Conservation (phyloP, 352 stramenopile genomes). For the Phytophthora europaea region DNA sequence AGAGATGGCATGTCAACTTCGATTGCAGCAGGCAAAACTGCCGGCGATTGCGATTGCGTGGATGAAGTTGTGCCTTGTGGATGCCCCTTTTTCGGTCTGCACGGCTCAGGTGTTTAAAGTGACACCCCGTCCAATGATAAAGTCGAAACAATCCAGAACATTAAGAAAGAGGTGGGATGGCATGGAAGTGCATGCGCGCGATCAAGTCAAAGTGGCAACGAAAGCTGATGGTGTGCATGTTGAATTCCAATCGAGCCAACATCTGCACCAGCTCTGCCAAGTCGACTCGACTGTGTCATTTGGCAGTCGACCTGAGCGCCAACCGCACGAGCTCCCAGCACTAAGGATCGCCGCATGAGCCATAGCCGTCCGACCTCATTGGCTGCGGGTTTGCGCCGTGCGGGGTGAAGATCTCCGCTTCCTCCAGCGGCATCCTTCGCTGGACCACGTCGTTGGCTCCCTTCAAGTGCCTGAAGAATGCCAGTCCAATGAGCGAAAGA, state of each 20-base stretch:
- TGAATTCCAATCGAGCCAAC: not conserved
- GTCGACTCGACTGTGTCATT: constrained; percentile 9
- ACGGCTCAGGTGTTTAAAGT: constrained; percentile 15
- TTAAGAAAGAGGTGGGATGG: constrained; percentile 1
- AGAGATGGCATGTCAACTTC: constrained; percentile 6
- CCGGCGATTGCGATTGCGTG: constrained; percentile 24
- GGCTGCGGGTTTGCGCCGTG: constrained; percentile 16
- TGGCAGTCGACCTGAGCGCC: not conserved
- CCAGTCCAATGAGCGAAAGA: constrained; percentile 14
- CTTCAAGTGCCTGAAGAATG: constrained; percentile 22
- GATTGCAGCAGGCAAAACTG: not conserved
- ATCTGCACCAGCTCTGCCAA: constrained; percentile 1
- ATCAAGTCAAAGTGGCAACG: constrained; percentile 11
- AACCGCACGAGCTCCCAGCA: not conserved
- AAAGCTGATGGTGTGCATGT: constrained; percentile 3
- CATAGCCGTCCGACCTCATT: constrained; percentile 2
- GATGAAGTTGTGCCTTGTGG: constrained; percentile 14
- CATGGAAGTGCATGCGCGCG: not conserved
- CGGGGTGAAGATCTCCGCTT: constrained; percentile 16
- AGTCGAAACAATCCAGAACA: not conserved
- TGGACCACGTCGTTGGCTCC: not conserved
- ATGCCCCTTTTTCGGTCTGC: not conserved
- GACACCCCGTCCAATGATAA: constrained; percentile 5
- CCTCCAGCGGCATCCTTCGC: constrained; percentile 1
- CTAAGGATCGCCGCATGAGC: not conserved